Evolutionary conservation across 225 moss, liverwort and hornwort genomes (phyloP), one percentile per base, ranked within the genome.

Genomic region (Bryoerythrophyllum caledonicum): DNA sequence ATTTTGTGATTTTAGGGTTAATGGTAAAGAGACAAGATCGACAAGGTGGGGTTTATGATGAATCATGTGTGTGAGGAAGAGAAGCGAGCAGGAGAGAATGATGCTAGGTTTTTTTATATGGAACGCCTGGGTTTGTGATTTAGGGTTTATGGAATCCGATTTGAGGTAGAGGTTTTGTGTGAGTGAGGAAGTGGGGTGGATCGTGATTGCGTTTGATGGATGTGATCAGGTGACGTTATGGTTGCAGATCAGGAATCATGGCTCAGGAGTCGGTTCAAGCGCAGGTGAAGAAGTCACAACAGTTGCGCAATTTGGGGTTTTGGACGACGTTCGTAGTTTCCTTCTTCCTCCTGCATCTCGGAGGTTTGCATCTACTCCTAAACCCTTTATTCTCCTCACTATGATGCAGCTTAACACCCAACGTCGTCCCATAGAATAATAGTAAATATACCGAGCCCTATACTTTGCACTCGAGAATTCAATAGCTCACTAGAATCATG

Each of bases 321-420:
- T 23, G 76, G 79, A 61, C 61, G 13, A 44, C 27, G 76, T 76
- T 84, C 24, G 14, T 87, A 43, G 10, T 87, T 35, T 37, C 65
- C 58, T 87, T 87, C 53, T 87, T 62, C 52, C 81, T 87, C 67
- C 76, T 87, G n/a, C 76, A 87, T 24, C 41, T 87, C 7, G 87
- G 81, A 84, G 87, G 87, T 87, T 16, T 44, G 72, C 59, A 28
- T 10, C 41, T 59, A 27, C 9, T 44, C 2, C 40, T 19, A 19
- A 49, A 19, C 48, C 10, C 65, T 58, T 63, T 27, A 32, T 63
- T 43, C 44, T 34, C 58, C 58, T 76, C 40, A 24, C 15, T 70
- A 52, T 19, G 17, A 34, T 49, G 60, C 21, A 67, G 53, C 19
- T 27, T 24, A 62, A 16, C 17, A 13, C 44, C 44, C 12, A 44